Evolutionary conservation across 495 filamentous ascomycete species (phyloP).

Genomic region (Aspergillus ellipticus): DNA sequence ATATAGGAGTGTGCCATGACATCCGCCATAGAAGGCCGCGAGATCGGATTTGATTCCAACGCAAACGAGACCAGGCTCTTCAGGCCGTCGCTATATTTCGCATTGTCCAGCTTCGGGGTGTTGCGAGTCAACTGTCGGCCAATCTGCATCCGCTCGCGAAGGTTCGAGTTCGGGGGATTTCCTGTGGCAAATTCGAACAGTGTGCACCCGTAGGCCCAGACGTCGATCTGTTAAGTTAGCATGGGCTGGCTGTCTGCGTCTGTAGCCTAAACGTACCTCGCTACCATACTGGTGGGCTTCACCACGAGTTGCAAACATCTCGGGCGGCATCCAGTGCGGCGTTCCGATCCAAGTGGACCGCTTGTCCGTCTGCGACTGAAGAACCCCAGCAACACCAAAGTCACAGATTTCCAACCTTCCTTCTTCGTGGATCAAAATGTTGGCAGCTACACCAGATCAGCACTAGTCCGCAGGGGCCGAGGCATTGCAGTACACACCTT

Average conservation of each 20-base stretch:
- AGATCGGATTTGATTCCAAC: slow-evolving; percentile 67
- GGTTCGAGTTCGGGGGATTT: slow-evolving; percentile 62
- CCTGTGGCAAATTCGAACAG: slow-evolving; percentile 90
- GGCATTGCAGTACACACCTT: slow-evolving; percentile 60
- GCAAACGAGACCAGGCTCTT: slow-evolving; percentile 76
- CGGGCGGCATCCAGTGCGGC: slow-evolving; percentile 95
- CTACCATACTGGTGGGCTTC: slow-evolving; percentile 53
- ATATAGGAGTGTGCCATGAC: slow-evolving; percentile 48
- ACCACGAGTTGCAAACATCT: slow-evolving; percentile 57
- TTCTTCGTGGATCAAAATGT: slow-evolving; percentile 84
- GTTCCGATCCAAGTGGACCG: slow-evolving; percentile 91
- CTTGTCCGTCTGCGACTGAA: slow-evolving; percentile 81
- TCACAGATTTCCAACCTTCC: slow-evolving; percentile 89
- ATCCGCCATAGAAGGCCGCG: slow-evolving; percentile 62
- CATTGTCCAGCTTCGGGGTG: slow-evolving; percentile 66
- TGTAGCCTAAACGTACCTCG: slow-evolving; percentile 37
- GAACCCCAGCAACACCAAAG: slow-evolving; percentile 87
- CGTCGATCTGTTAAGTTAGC: slow-evolving; percentile 63
- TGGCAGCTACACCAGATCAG: slow-evolving; percentile 55
- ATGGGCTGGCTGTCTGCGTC: neutral
- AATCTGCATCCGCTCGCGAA: slow-evolving; percentile 51
- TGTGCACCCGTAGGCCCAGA: slow-evolving; percentile 93
- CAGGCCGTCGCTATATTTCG: slow-evolving; percentile 67
- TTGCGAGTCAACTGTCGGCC: slow-evolving; percentile 59
- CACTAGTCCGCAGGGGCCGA: neutral